Percentiles rank a stretch among this genome's conserved stretches.
These are phyloP conservation scores for Filobasidium floriforme DNA, from an alignment of 768 basidiomycete species.

Conservation along the genomic window DNA sequence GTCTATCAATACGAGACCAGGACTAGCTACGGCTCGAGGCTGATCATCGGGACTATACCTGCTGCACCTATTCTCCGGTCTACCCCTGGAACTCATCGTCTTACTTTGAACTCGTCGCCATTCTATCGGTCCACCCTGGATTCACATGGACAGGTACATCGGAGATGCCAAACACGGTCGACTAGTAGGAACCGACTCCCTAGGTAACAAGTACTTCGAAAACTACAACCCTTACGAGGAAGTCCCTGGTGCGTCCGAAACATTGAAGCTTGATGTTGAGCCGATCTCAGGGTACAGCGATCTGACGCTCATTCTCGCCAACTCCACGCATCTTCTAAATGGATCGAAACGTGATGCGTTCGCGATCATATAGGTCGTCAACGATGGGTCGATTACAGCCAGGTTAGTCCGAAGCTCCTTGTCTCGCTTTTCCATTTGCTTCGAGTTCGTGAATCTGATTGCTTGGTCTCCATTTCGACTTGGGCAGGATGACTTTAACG, in stretches of 20 bases:
- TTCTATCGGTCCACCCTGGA: not conserved
- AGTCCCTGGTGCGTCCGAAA: slow-evolving; percentile 60
- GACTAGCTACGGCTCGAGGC: slow-evolving; percentile 16
- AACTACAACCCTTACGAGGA: slow-evolving; percentile 81
- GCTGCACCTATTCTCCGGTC: too few relatives aligned
- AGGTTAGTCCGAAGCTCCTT: slow-evolving; percentile 49
- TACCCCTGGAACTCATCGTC: too few relatives aligned
- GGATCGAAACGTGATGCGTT: too few relatives aligned
- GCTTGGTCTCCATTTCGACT: too few relatives aligned
- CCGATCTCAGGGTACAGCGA: not conserved
- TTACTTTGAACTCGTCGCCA: slow-evolving; percentile 41
- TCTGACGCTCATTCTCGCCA: not conserved
- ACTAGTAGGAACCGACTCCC: slow-evolving; percentile 46
- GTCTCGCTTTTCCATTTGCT: not conserved
- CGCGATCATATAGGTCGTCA: slow-evolving; percentile 62
- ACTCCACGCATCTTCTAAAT: too few relatives aligned
- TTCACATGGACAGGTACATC: slow-evolving; percentile 59
- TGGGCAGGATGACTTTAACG: slow-evolving; percentile 77
- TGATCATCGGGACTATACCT: too few relatives aligned
- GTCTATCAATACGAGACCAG: too few relatives aligned
- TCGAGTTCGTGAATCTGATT: too few relatives aligned
- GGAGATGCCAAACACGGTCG: slow-evolving; percentile 82
- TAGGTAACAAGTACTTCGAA: slow-evolving; percentile 91
- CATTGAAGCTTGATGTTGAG: not conserved
- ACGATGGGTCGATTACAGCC: slow-evolving; percentile 89